Evolutionary conservation across 176 grass and related monocot species (phyloP).

Genomic region (Pharus latifolius): DNA sequence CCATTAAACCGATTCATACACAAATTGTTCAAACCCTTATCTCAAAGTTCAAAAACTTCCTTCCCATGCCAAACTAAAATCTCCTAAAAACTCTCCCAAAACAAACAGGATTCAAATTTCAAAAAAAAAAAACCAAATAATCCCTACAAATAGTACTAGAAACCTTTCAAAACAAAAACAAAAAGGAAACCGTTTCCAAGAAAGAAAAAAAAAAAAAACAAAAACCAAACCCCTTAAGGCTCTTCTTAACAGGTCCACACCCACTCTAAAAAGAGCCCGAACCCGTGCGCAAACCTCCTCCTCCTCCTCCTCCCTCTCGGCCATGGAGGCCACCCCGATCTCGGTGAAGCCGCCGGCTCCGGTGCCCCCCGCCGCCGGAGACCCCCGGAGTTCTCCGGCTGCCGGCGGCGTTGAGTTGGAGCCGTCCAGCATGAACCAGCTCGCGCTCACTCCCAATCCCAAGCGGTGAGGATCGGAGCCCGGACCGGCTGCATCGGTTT

Average conservation of each 20-base stretch:
- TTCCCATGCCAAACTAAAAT: too few species aligned
- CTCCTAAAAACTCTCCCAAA: not conserved
- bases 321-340: conserved; percentile 59
- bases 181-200: not conserved
- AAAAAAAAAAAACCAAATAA: not conserved
- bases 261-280: conserved; percentile 23
- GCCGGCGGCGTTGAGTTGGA: not conserved
- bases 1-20: too few species aligned
- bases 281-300: conserved; percentile 2
- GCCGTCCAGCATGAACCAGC: conserved; percentile 26
- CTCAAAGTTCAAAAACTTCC: too few species aligned
- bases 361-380: not conserved
- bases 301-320: not conserved
- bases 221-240: not conserved
- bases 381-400: not conserved
- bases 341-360: conserved; percentile 40
- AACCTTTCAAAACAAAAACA: not conserved
- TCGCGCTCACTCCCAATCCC: conserved; percentile 27
- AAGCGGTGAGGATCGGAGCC: conserved; percentile 26
- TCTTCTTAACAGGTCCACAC: not conserved
- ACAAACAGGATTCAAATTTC: not conserved
- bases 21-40: too few species aligned
- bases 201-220: not conserved
- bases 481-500: not conserved
- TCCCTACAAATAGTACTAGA: too few species aligned